Percentiles rank a stretch among this genome's conserved stretches.
Evolutionary conservation across 1,284 basidiomycete species (phyloP).

Genomic region (Ganoderma resinaceum): DNA sequence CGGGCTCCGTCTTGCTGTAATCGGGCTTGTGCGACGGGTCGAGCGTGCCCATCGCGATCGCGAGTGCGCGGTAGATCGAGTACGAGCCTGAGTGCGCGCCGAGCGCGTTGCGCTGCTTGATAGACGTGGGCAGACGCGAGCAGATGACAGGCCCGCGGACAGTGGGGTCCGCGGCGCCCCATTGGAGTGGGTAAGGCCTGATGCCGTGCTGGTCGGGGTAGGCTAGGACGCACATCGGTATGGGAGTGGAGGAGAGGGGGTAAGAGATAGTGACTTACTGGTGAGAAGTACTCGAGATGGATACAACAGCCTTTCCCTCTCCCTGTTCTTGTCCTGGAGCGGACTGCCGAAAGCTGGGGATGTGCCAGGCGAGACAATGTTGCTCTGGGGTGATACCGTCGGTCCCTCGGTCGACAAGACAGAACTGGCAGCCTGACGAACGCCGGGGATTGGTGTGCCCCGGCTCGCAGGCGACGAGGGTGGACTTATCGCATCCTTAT

Average conservation of each 20-base stretch:
- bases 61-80: conserved; percentile 92
- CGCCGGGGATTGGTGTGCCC: conserved; percentile 35
- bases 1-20: conserved; percentile 89
- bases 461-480: conserved; percentile 35
- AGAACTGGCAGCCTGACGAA: conserved; percentile 29
- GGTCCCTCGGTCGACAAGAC: conserved; percentile 31
- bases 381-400: conserved; percentile 34
- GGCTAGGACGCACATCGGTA: conserved; percentile 45
- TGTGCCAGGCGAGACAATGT: conserved; percentile 28
- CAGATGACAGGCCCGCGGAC: conserved; percentile 90
- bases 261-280: conserved; percentile 57
- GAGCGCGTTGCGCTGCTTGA: conserved; percentile 93
- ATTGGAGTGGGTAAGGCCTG: conserved; percentile 79
- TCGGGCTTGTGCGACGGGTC: conserved; percentile 88
- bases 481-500: conserved; percentile 33
- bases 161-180: conserved; percentile 78
- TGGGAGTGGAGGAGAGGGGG: not conserved
- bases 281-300: conserved; percentile 83
- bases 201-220: conserved; percentile 80
- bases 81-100: conserved; percentile 95
- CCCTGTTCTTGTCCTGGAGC: conserved; percentile 47
- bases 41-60: conserved; percentile 91
- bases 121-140: conserved; percentile 83
- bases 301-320: conserved; percentile 77
- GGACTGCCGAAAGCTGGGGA: conserved; percentile 37